Percentiles rank a stretch among this genome's conserved stretches.
Evolutionary conservation across 768 basidiomycete species (phyloP).

Genomic region (Mycena leptocephala): DNA sequence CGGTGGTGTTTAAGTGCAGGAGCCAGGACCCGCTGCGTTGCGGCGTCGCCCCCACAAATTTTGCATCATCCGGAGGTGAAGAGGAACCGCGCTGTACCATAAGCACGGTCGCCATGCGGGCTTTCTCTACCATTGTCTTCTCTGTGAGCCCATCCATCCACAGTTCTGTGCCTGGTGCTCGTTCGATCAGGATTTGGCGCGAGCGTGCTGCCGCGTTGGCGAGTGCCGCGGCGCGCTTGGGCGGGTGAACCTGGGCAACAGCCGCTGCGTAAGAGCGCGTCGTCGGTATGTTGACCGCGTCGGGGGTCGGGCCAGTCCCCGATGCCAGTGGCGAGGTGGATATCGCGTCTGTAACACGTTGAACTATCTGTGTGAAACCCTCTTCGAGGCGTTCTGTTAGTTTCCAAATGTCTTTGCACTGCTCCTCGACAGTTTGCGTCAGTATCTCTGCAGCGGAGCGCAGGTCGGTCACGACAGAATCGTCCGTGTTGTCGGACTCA

Average conservation of each 20-base stretch:
- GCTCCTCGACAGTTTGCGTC: neutral
- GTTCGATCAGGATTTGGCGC: neutral
- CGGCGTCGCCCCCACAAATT: constrained; percentile 28
- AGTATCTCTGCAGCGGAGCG: neutral
- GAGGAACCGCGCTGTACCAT: neutral
- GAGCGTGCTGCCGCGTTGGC: neutral
- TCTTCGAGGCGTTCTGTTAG: neutral
- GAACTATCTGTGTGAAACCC: neutral
- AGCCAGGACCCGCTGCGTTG: constrained; percentile 31
- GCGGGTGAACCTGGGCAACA: neutral
- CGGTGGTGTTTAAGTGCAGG: neutral
- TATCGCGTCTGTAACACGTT: no score
- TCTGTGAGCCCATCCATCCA: neutral
- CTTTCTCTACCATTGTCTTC: constrained; percentile 31
- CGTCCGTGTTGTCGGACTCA: neutral
- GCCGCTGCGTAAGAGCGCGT: neutral
- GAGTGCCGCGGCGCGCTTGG: neutral
- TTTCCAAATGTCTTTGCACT: neutral
- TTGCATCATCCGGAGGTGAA: neutral
- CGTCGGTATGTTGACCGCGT: no score
- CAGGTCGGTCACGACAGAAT: neutral
- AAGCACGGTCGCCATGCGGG: neutral
- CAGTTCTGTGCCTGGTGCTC: neutral
- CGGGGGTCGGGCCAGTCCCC: no score
- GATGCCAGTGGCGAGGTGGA: no score